These are phyloP conservation scores for maize (Zea mays) DNA, from an alignment of 176 grass and related monocot species.

Conservation along the genomic window Zm-B73-REFERENCE-NAM-5.0 NC_050104.1:8164001-8164500, in stretches of 20 bases:
- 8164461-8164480: background rate
- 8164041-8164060: too few relatives aligned
- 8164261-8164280: background rate
- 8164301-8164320: conserved; percentile 10
- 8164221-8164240: background rate
- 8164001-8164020: too few relatives aligned
- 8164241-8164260: conserved; percentile 7
- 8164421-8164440: background rate
- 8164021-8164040: too few relatives aligned
- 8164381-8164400: background rate
- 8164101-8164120: too few relatives aligned
- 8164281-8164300: background rate
- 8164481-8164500: background rate
- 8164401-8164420: background rate
- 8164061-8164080: too few relatives aligned
- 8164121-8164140: too few relatives aligned
- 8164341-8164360: background rate
- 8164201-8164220: conserved; percentile 7
- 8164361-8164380: background rate
- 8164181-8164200: conserved; percentile 11
- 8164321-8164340: conserved; percentile 20
- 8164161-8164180: background rate
- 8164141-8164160: background rate
- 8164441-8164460: background rate
- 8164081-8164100: too few relatives aligned